These are phyloP conservation scores for Pyricularia pennisetigena DNA, from an alignment of 2,329 filamentous ascomycete species.

Conservation along the genomic window DNA sequence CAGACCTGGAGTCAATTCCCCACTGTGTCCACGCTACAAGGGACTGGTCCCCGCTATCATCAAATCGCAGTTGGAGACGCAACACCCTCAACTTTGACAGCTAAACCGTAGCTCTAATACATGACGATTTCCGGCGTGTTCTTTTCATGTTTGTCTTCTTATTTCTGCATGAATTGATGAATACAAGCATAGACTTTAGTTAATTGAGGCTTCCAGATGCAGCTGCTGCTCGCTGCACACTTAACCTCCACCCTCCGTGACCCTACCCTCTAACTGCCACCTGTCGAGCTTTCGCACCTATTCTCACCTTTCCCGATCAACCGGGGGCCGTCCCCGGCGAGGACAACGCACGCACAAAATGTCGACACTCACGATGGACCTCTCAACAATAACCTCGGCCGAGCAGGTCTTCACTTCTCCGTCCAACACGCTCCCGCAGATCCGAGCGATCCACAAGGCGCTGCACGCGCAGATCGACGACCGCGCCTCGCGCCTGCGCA, in stretches of 20 bases:
- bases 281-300: background rate
- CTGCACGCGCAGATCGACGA: constrained; percentile 52
- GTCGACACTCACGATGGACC: constrained; percentile 34
- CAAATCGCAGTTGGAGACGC: background rate
- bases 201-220: background rate
- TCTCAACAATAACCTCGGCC: constrained; percentile 36
- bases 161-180: background rate
- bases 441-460: constrained; percentile 51
- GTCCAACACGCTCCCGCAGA: constrained; percentile 50
- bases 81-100: background rate
- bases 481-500: constrained; percentile 51
- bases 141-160: background rate
- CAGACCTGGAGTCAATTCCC: background rate
- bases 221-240: background rate
- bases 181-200: background rate
- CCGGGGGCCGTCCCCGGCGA: too few species aligned
- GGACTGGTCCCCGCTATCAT: background rate
- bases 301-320: background rate
- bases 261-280: background rate
- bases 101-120: background rate
- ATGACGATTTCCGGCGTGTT: background rate
- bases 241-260: background rate
- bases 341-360: background rate
- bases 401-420: constrained; percentile 40
- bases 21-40: background rate